phyloP scores from a whole-genome alignment of 2,329 filamentous ascomycete genomes.

The Teratosphaeria pseudoeucalypti region DNA sequence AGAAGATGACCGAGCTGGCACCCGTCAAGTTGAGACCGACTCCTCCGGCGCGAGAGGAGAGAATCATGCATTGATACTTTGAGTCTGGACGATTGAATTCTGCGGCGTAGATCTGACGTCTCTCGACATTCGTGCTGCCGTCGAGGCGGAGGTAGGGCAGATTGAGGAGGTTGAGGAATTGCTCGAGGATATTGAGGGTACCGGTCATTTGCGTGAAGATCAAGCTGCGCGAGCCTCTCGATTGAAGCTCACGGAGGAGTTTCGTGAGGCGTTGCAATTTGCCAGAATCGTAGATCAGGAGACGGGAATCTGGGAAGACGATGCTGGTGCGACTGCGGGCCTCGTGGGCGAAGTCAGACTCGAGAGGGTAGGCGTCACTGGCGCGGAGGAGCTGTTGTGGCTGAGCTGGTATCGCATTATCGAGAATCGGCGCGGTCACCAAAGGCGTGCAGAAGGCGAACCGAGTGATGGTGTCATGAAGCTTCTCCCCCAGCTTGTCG shows the following conservation, averaged over 20 bases:
- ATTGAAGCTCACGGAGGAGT: slow-evolving; percentile 74
- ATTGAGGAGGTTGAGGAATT: slow-evolving; percentile 94
- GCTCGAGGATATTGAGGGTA: slow-evolving; percentile 91
- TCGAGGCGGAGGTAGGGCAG: slow-evolving; percentile 94
- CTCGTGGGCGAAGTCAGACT: slow-evolving; percentile 82
- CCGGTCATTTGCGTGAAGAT: slow-evolving; percentile 99
- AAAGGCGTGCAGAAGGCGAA: slow-evolving; percentile 90
- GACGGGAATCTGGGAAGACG: slow-evolving; percentile 88
- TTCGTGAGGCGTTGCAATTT: slow-evolving; percentile 86
- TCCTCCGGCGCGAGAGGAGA: slow-evolving; percentile 88
- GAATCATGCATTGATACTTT: slow-evolving; percentile 86
- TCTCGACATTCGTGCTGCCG: slow-evolving; percentile 91
- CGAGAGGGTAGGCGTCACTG: slow-evolving; percentile 26
- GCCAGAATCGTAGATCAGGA: slow-evolving; percentile 96
- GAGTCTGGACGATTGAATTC: slow-evolving; percentile 84
- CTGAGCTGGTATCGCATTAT: slow-evolving; percentile 13
- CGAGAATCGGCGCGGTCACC: slow-evolving; percentile 53
- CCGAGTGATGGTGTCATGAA: slow-evolving; percentile 69
- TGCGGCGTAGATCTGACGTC: slow-evolving; percentile 88
- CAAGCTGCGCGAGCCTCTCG: slow-evolving; percentile 81
- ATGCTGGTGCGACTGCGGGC: slow-evolving; percentile 86
- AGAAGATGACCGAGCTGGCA: slow-evolving; percentile 96
- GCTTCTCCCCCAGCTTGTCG: slow-evolving; percentile 57
- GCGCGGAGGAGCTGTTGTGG: slow-evolving; percentile 17
- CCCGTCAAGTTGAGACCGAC: slow-evolving; percentile 94